Evolutionary conservation across 1,139 yeast species (phyloP), one percentile per base, ranked within the genome.

Genomic region (Zygosaccharomyces pseudobailii): DNA sequence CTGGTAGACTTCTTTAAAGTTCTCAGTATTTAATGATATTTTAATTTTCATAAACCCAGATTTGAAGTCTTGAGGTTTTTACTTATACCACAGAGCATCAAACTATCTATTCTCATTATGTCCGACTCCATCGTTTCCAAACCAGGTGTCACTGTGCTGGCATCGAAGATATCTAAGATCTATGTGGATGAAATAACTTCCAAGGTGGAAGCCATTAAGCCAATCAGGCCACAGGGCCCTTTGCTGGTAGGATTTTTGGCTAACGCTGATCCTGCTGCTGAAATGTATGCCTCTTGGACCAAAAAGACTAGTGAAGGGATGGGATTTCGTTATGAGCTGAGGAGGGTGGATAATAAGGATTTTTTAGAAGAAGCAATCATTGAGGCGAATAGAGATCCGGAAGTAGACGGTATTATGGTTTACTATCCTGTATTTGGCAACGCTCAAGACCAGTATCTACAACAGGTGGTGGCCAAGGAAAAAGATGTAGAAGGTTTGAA

Each of bases 381-480:
- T 47, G 80, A 77, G 43, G 97, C 97, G 50, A 92, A 92, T 66
- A 74, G 75, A 28, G 94, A 90, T 60, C 80, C 78, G 46, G 59
- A 67, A 1, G 88, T 92, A 31, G 84, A 88, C 63, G 98, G 98
- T 25, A 92, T 92, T 56, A 89, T 92, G 89, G 92, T 92, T n/a
- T 92, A 92, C 68, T 92, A 90, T 77, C 98, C 98, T 0, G 97
- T 92, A 3, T 92, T 88, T 69, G 96, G 96, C 2, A 88, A 87
- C 63, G 79, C 87, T 52, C 98, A 92, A 69, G 98, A 92, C 66
- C 96, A 87, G 67, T 92, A 94, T 66, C 70, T 92, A 48, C 97
- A 92, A 69, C 97, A 92, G 69, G 84, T 89, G 52, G 89, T 92
- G 9, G 72, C 69, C 5, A 58, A 84, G 28, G 90, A 87, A 54